Base-by-base conservation (phyloP, 495 filamentous ascomycete genomes). In the Extremus antarcticus region DNA sequence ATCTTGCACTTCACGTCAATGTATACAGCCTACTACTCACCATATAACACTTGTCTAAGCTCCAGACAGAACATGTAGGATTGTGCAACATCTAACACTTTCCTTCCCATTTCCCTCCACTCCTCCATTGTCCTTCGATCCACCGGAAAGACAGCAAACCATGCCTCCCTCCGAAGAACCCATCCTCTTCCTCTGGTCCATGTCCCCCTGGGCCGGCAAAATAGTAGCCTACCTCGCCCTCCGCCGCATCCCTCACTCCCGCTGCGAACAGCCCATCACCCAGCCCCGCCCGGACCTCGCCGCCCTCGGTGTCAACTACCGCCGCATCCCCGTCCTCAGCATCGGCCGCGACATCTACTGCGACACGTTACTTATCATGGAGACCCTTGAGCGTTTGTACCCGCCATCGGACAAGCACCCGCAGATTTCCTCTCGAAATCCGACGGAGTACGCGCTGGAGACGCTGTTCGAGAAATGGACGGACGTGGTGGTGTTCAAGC, bases 191-290 rank as follows among this genome's bases (percentile, higher is more conserved):
- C 51, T 54, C 43, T 54, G 51, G 51, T 22, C 66, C 4, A 71
- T 67, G 64, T 84, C 80, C 22, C 81, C 81, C 3, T 85, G 76
- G 55, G 79, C 79, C 0, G 66, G 69, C 43, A 69, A 79, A 53
- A 57, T 83, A 25, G 61, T 73, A n/a, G 83, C 78, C 79, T 85
- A 84, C 61, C 71, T 84, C n/a, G 70, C 66, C 24, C 73, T 85
- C 4, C 73, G 81, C 35, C 68, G 70, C 41, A 82, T 85, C 48
- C 70, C 71, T 0, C 82, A 78, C 58, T 67, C 67, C 22, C 70
- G 81, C 76, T 82, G 80, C 55, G 74, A 80, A 59, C 81, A 85
- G 76, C 82, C 82, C 1, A 65, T 68, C 20, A 74, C 71, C 43
- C 66, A 81, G 32, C 82, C 81, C 1, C 80, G 81, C 29, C 78